A percentile compares a stretch with the other conserved stretches of the same genome.
These are phyloP conservation scores for Pseudocercospora crystallina DNA, from an alignment of 2,329 filamentous ascomycete genomes.

Conservation along the genomic window DNA sequence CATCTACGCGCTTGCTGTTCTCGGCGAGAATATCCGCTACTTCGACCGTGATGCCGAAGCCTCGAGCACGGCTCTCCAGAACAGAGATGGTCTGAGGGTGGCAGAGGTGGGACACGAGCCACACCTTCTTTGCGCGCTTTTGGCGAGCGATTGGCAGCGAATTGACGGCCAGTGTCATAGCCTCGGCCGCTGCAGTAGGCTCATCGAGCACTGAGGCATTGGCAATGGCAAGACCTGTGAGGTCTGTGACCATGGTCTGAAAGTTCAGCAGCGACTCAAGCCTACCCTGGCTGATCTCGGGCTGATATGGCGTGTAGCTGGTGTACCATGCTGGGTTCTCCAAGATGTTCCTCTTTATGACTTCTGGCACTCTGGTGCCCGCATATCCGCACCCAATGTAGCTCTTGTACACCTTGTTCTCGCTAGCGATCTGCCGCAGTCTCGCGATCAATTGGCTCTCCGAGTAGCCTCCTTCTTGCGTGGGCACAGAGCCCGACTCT, in stretches of 20 bases:
- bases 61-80: constrained; percentile 78
- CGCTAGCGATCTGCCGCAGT: constrained; percentile 55
- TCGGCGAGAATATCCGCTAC: constrained; percentile 69
- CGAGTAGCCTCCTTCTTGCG: constrained; percentile 47
- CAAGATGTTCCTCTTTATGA: constrained; percentile 88
- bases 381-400: constrained; percentile 90
- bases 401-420: constrained; percentile 63
- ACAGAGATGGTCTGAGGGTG: constrained; percentile 86
- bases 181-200: constrained; percentile 87
- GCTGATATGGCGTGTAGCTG: constrained; percentile 95
- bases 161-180: constrained; percentile 89
- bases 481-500: constrained; percentile 41
- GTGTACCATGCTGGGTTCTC: constrained; percentile 97
- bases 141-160: constrained; percentile 68
- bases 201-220: constrained; percentile 92
- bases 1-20: constrained; percentile 64
- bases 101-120: constrained; percentile 76
- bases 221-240: constrained; percentile 82
- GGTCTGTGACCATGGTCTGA: constrained; percentile 86
- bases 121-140: constrained; percentile 75
- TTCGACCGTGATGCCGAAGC: constrained; percentile 82
- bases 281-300: constrained; percentile 93
- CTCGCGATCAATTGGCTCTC: constrained; percentile 61
- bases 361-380: constrained; percentile 78
- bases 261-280: constrained; percentile 92